Evolutionary conservation across 2,329 filamentous ascomycete genomes (phyloP).

Genomic region (Ophiognomonia clavigignenti-juglandacearum): DNA sequence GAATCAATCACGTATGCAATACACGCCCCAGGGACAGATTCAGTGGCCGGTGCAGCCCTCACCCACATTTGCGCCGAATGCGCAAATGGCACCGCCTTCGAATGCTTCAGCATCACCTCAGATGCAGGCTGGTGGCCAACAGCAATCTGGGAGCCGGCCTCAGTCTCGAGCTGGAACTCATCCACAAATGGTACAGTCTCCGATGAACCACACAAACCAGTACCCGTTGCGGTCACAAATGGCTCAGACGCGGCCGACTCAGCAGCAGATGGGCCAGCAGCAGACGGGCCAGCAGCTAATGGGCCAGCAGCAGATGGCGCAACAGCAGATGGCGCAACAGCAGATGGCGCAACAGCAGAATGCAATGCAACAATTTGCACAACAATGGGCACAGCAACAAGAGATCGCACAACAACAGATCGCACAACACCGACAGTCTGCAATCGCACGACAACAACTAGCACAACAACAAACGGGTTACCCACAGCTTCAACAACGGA

Average conservation of each 20-base stretch:
- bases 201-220: too few relatives aligned
- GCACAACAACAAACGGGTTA: too few relatives aligned
- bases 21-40: neutral
- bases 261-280: neutral
- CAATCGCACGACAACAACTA: too few relatives aligned
- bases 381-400: neutral
- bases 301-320: constrained; percentile 1
- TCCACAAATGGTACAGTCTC: too few relatives aligned
- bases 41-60: neutral
- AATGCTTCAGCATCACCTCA: neutral
- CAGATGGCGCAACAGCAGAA: neutral
- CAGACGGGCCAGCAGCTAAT: neutral
- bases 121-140: too few relatives aligned
- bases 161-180: too few relatives aligned
- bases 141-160: too few relatives aligned
- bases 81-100: neutral
- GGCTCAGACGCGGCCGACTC: too few relatives aligned
- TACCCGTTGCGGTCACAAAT: too few relatives aligned
- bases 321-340: neutral
- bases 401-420: neutral
- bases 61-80: neutral
- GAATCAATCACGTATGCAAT: neutral
- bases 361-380: neutral
- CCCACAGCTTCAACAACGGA: too few relatives aligned
- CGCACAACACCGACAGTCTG: too few relatives aligned